Evolutionary conservation across 257 asterid species (phyloP).

Genomic region (Pogostemon cablin): DNA sequence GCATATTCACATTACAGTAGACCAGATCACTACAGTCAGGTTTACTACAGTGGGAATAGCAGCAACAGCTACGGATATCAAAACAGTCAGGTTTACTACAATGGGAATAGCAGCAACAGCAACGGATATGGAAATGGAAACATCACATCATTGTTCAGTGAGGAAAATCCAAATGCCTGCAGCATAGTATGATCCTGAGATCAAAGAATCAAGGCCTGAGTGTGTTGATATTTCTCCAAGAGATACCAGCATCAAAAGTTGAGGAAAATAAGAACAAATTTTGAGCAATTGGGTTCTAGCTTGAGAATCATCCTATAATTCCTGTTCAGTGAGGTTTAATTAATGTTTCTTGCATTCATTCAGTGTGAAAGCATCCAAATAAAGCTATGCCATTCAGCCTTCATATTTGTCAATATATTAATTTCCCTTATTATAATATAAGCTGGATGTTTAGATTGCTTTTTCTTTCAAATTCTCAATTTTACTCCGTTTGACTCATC

Average conservation of each 20-base stretch:
- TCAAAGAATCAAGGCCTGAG: not conserved
- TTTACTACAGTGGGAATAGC: slow-evolving; percentile 48
- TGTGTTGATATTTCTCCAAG: slow-evolving; percentile 10
- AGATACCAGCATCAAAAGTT: slow-evolving; percentile 9
- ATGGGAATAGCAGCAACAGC: slow-evolving; percentile 40
- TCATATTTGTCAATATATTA: slow-evolving; percentile 17
- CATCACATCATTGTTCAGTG: slow-evolving; percentile 76
- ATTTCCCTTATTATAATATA: slow-evolving; percentile 7
- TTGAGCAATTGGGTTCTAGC: slow-evolving; percentile 47
- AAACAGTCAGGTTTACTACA: slow-evolving; percentile 5
- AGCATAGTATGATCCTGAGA: slow-evolving; percentile 47
- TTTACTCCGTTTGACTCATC: slow-evolving; percentile 1
- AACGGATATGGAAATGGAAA: slow-evolving; percentile 34
- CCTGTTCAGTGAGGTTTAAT: slow-evolving; percentile 35
- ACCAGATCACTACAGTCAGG: slow-evolving; percentile 54
- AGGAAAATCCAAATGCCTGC: slow-evolving; percentile 93
- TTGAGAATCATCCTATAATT: slow-evolving; percentile 46
- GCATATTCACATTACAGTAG: slow-evolving; percentile 35
- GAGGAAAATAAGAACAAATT: slow-evolving; percentile 27
- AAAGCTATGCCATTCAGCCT: slow-evolving; percentile 27
- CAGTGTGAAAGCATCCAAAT: slow-evolving; percentile 41
- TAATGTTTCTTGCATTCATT: slow-evolving; percentile 36
- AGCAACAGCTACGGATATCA: slow-evolving; percentile 1
- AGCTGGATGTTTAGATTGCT: not conserved
- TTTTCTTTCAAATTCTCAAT: not conserved